Evolutionary conservation across 176 grass and related monocot genomes (phyloP), one percentile per base, ranked within the genome.

Genomic region (Zea luxurians): DNA sequence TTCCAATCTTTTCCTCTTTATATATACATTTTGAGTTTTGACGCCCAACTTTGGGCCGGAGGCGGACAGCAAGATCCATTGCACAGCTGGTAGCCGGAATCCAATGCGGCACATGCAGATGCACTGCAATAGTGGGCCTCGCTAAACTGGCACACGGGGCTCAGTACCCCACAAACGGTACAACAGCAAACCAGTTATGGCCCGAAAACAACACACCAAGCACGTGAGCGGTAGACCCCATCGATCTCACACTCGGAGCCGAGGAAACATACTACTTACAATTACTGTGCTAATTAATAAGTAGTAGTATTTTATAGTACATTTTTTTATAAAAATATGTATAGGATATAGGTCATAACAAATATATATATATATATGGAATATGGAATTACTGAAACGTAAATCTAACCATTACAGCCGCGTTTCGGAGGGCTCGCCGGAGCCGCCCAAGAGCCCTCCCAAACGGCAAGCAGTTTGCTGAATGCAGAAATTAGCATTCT

Each of bases 101-200:
- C 83, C 76, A 80, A 86, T 36, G 60, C 41, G 2, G 5, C 35
- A 13, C 69, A 49, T 59, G 69, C 68, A 80, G 37, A 59, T 43
- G 69, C 48, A 20, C 58, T 61, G 54, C 69, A 12, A 6, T 10
- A n/a, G 61, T 80, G 77, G 77, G 35, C 43, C 69, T 74, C 2
- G 12, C 67, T 46, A 34, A 48, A 71, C 82, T 57, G 68, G 68
- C 59, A 18, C 60, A 58, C 10, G 40, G 20, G 68, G 21, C 60
- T 68, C 11, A 58, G 4, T 20, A 57, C 46, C 49, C 8, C 43
- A 77, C 64, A 41, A 64, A 69, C 66, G 52, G 68, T 70, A 15
- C 65, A 27, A 59, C 71, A 57, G 50, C 10, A 75, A 46, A 46
- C 41, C 72, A 40, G 52, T 68, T 18, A 20, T 34, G 64, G 15